phyloP scores from a whole-genome alignment of 805 yeast genomes.

The Starmera dryadoides region DNA sequence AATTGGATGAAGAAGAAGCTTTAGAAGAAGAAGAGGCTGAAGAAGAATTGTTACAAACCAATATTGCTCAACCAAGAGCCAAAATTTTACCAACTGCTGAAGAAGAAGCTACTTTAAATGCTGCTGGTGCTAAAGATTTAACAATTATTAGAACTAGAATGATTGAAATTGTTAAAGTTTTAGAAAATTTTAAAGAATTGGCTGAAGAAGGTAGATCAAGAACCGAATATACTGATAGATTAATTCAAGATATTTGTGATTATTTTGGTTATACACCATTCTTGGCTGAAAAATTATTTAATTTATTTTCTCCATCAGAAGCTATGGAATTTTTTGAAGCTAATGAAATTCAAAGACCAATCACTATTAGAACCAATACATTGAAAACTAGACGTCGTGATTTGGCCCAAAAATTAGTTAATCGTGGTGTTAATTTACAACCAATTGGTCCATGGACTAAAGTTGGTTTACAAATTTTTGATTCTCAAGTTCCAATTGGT shows the following conservation, averaged over 20 bases:
- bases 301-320: conserved; percentile 88
- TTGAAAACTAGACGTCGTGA: conserved; percentile 92
- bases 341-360: conserved; percentile 93
- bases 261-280: conserved; percentile 91
- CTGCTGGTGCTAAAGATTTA: conserved; percentile 60
- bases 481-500: conserved; percentile 98
- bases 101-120: conserved; percentile 47
- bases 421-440: conserved; percentile 94
- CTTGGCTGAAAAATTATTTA: conserved; percentile 89
- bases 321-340: conserved; percentile 99
- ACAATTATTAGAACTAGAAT: conserved; percentile 86
- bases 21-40: conserved; percentile 58
- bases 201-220: conserved; percentile 86
- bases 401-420: conserved; percentile 88
- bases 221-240: conserved; percentile 70
- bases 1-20: conserved; percentile 53
- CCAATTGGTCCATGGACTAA: conserved; percentile 98
- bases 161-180: conserved; percentile 89
- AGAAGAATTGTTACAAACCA: conserved; percentile 52
- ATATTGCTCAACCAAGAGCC: conserved; percentile 63
- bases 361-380: conserved; percentile 97
- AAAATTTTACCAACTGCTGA: conserved; percentile 64
- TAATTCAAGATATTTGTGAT: conserved; percentile 79
- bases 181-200: conserved; percentile 78
- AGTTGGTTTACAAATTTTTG: conserved; percentile 95